Conservation (phyloP, 768 basidiomycete species). For the Mycena haematopus region DNA sequence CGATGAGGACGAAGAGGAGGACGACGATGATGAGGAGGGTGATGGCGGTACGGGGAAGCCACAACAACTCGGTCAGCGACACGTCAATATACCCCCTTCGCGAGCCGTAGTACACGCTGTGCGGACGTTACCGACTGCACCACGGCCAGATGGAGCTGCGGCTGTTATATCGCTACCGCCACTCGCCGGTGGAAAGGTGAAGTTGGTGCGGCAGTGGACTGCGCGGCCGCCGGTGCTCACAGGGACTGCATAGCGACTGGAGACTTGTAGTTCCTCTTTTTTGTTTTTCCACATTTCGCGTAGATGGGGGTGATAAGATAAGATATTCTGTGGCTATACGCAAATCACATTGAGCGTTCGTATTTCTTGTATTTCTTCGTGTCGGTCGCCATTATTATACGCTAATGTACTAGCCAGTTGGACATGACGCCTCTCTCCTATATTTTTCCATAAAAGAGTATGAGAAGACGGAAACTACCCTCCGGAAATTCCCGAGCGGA, state of each 20-base stretch:
- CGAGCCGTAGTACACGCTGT: conserved; percentile 39
- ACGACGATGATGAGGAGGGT: conserved; percentile 47
- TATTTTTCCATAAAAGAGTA: too few species aligned
- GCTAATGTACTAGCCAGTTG: too few species aligned
- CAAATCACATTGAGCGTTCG: too few species aligned
- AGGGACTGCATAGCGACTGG: conserved; percentile 47
- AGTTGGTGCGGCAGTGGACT: conserved; percentile 57
- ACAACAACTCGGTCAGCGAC: conserved; percentile 43
- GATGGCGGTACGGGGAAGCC: conserved; percentile 25
- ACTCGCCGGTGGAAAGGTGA: conserved; percentile 51
- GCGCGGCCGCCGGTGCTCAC: conserved; percentile 42
- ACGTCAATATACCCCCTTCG: conserved; percentile 28
- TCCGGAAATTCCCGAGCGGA: background rate
- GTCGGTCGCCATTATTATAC: too few species aligned
- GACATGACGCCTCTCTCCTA: too few species aligned
- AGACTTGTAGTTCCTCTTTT: conserved; percentile 14
- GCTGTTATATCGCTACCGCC: conserved; percentile 39
- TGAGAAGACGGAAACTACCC: too few species aligned
- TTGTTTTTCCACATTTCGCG: conserved; percentile 29
- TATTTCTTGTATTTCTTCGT: too few species aligned
- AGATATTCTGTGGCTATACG: conserved; percentile 21
- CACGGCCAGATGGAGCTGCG: conserved; percentile 46
- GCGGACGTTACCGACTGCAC: conserved; percentile 59
- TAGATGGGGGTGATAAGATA: conserved; percentile 25
- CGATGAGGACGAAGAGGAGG: conserved; percentile 67